Evolutionary conservation across 768 basidiomycete genomes (phyloP), one percentile per base, ranked within the genome.

Genomic region (Hericium alpestre): DNA sequence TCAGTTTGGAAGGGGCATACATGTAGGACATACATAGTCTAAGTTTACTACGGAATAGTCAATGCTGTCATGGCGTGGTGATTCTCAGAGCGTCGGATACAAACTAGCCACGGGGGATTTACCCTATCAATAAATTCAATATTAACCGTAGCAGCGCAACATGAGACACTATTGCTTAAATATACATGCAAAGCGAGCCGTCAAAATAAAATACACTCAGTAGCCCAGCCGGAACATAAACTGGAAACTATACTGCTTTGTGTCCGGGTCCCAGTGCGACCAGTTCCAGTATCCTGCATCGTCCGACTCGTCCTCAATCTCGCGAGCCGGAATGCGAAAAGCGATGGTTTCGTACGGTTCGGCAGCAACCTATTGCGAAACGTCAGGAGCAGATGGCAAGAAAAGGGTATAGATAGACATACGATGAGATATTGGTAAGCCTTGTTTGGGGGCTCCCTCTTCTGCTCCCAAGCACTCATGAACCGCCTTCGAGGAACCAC

Each of bases 221-320:
- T 71, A 70, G 23, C 65, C 60, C 61, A 85, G 72, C 64, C 86
- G 81, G 75, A 93, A 97, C 84, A 97, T 89, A 76, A 97, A 95
- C 72, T 96, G 94, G 77, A 95, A 94, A 69, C 86, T 91, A 71
- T 93, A 95, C 72, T 96, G 93, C 72, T 97, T 97, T 53, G 93
- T 95, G 69, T 99, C 95, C n/a, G 90, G 84, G 69, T 98, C 96
- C 96, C 95, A 98, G 66, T 97, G 90, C 41, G 94, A 94, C 96
- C 96, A 99, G 65, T 90, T 91, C 88, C 89, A 93, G 63, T 86
- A 90, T 15, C 86, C 86, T 27, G 87, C 88, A 64, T 94, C 92
- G 59, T 92, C 87, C 49, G 89, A 81, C 66, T 93, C 92, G 65
- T 95, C 92, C 71, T 98, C 94, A 59, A 99, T 94, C 72, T 98